Conservation (phyloP, 2,329 filamentous ascomycete genomes). For the Fusarium tjaetaba region DNA sequence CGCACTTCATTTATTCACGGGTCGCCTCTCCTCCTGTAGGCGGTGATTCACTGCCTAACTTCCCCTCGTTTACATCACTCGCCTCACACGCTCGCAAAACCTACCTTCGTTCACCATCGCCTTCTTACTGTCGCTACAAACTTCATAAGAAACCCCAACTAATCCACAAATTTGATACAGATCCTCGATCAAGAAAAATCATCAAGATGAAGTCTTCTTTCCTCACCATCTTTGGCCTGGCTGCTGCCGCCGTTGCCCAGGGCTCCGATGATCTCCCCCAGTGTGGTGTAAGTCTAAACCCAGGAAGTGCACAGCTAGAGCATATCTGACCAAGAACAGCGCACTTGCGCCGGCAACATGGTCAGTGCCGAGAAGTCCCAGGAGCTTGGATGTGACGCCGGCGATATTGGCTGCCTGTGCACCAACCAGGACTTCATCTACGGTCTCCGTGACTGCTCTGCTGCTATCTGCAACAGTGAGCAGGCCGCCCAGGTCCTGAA, state of each 20-base stretch:
- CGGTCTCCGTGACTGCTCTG: slow-evolving; percentile 63
- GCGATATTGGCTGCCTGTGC: slow-evolving; percentile 59
- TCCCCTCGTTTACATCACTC: slow-evolving; percentile 11
- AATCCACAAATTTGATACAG: slow-evolving; percentile 16
- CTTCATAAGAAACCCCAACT: slow-evolving; percentile 8
- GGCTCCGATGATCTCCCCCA: slow-evolving; percentile 54
- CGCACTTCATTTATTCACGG: slow-evolving; percentile 21
- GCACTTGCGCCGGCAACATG: slow-evolving; percentile 63
- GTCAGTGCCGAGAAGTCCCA: slow-evolving; percentile 51
- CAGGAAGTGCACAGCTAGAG: neutral
- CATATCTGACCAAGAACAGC: slow-evolving; percentile 49
- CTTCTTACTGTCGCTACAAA: slow-evolving; percentile 17
- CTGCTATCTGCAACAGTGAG: slow-evolving; percentile 52
- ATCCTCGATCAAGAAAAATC: slow-evolving; percentile 32
- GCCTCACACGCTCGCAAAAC: slow-evolving; percentile 1
- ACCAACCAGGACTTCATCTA: slow-evolving; percentile 57
- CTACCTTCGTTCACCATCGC: slow-evolving; percentile 10
- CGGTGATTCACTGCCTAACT: slow-evolving; percentile 25
- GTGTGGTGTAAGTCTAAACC: slow-evolving; percentile 61
- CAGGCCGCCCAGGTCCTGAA: slow-evolving; percentile 51
- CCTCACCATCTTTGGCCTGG: slow-evolving; percentile 55
- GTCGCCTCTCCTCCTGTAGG: slow-evolving; percentile 3
- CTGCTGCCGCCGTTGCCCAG: slow-evolving; percentile 55
- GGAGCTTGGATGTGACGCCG: slow-evolving; percentile 57
- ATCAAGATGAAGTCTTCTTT: slow-evolving; percentile 63